Conservation (phyloP, 2,329 filamentous ascomycete species). For the Atkinsonella texensis region DNA sequence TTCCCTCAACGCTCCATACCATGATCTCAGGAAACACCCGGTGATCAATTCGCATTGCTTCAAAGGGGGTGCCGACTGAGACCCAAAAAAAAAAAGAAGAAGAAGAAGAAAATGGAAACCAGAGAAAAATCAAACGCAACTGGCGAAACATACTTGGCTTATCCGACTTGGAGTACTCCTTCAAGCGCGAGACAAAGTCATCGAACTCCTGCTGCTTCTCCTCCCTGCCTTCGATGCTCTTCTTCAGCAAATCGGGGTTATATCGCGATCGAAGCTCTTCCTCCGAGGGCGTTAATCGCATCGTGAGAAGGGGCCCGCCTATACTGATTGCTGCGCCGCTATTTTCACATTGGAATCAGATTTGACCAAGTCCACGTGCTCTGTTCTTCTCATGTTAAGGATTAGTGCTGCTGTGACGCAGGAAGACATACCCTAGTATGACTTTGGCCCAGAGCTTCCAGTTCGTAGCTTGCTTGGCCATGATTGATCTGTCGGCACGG, state of each 20-base stretch:
- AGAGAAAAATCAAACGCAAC: not conserved
- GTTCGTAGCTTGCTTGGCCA: constrained; percentile 37
- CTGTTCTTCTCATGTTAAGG: not conserved
- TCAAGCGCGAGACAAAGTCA: constrained; percentile 71
- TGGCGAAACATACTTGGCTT: constrained; percentile 61
- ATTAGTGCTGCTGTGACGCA: not conserved
- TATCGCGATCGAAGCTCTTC: constrained; percentile 89
- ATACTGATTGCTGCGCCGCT: constrained; percentile 64
- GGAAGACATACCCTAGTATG: constrained; percentile 42
- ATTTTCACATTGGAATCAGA: not conserved
- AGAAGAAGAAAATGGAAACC: not conserved
- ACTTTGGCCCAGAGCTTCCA: constrained; percentile 58
- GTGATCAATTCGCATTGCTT: too few species aligned
- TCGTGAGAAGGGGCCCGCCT: constrained; percentile 75
- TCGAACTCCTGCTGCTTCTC: constrained; percentile 78
- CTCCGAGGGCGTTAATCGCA: constrained; percentile 70
- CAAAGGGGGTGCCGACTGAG: not conserved
- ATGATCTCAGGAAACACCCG: too few species aligned
- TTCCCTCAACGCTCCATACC: too few species aligned
- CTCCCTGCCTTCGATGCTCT: constrained; percentile 67
- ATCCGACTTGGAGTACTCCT: constrained; percentile 81
- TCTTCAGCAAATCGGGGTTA: constrained; percentile 86
- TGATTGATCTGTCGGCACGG: constrained; percentile 7
- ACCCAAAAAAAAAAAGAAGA: not conserved
- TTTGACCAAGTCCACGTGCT: too few species aligned